phyloP scores from a whole-genome alignment of 768 basidiomycete genomes.

The Cyathus striatus region DNA sequence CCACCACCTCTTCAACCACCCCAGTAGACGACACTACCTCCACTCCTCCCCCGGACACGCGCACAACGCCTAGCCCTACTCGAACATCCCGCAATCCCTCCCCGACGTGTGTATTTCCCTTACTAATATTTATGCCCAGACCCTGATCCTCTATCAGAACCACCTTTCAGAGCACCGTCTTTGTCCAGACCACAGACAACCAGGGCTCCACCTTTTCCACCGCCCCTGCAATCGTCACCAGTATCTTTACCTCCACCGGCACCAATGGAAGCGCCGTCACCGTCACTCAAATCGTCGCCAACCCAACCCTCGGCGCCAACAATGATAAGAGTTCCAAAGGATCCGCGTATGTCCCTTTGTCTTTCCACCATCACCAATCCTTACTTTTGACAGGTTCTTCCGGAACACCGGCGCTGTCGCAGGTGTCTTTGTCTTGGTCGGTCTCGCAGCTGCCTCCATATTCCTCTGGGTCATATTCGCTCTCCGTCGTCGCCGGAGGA shows the following conservation, averaged over 20 bases:
- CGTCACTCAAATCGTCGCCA: slow-evolving; percentile 59
- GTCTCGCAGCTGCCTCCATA: slow-evolving; percentile 68
- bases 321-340: slow-evolving; percentile 27
- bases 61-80: too few relatives aligned
- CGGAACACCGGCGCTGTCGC: slow-evolving; percentile 85
- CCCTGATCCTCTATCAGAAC: slow-evolving; percentile 33
- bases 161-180: slow-evolving; percentile 48
- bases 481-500: slow-evolving; percentile 59
- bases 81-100: neutral
- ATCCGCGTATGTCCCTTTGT: slow-evolving; percentile 43
- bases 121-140: neutral
- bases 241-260: slow-evolving; percentile 47
- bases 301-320: slow-evolving; percentile 64
- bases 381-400: slow-evolving; percentile 61
- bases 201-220: slow-evolving; percentile 41
- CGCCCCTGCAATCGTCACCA: slow-evolving; percentile 55
- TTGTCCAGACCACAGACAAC: slow-evolving; percentile 56
- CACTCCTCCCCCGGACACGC: too few relatives aligned
- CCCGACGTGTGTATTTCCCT: neutral
- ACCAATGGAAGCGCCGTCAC: slow-evolving; percentile 49
- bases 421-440: slow-evolving; percentile 88
- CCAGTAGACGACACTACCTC: slow-evolving; percentile 2
- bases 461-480: slow-evolving; percentile 69
- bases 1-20: slow-evolving; percentile 10
- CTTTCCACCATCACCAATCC: slow-evolving; percentile 3